Base-by-base conservation (phyloP, 441 rosid species). In the Adansonia gregorii region DNA sequence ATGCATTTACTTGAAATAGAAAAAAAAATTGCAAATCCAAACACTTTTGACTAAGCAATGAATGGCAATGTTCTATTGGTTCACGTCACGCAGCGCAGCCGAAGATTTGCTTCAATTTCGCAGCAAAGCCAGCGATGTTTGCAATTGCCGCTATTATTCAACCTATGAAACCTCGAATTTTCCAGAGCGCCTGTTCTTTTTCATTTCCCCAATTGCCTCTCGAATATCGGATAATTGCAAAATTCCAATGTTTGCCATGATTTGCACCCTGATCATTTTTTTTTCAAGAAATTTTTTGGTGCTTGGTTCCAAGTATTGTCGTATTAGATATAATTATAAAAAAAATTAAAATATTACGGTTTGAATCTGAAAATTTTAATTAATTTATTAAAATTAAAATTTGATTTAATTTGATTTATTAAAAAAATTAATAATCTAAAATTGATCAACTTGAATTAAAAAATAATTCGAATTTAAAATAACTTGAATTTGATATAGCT, bases 11-110 rank as follows among this genome's bases (percentile, higher is more conserved):
- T 15, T 8, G 31, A 67, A 67, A 67, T 67, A 43, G 52, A 17
- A 43, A 39, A 43, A 15, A 51, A 51, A 15, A 39, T 3, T 49
- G 59, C 73, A 22, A 49, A 49, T 70, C 46, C 27, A 70, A 51
- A 31, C 35, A 31, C 35, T 31, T 31, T 31, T 31, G 35, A 31
- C 2, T 31, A 31, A 31, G 1, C 35, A 31, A 31, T 31, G 35
- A 31, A 15, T 76, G 80, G 69, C 64, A 43, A 58, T 9, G 2
- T 72, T 0, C 35, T 22, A 80, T 76, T 80, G 83, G 83, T 67
- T 2, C 0, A 1, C 43, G 39, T 10, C 51, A 76, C 69, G 75
- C 11, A 2, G 20, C 63, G 14, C 15, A 0, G 48, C 8, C 0
- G 19, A 52, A 12, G 20, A 27, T 63, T 2, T 51, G n/a, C n/a